A percentile compares a stretch with the other conserved stretches of the same genome.
These are phyloP conservation scores for Astraeus odoratus DNA, from an alignment of 768 basidiomycete genomes.

Conservation along the genomic window DNA sequence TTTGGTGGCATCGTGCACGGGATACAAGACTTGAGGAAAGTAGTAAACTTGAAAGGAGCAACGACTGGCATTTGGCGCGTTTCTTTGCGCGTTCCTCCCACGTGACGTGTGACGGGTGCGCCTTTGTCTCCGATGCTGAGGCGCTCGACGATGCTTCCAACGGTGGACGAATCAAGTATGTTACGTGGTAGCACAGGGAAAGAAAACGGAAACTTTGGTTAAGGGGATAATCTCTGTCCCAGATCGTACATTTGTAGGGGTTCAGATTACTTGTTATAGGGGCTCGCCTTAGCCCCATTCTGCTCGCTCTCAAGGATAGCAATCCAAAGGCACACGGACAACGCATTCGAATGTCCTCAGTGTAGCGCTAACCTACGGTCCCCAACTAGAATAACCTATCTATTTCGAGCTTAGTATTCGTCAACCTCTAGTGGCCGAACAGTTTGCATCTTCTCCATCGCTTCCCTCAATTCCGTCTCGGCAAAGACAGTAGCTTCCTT, in stretches of 20 bases:
- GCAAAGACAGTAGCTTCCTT: constrained; percentile 66
- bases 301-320: too few relatives aligned
- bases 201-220: too few relatives aligned
- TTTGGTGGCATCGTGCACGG: background rate
- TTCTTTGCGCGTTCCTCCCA: background rate
- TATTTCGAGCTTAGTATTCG: constrained; percentile 27
- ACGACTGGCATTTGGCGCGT: background rate
- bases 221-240: too few relatives aligned
- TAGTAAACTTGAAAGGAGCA: background rate
- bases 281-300: too few relatives aligned
- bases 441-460: constrained; percentile 61
- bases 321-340: too few relatives aligned
- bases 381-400: too few relatives aligned
- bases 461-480: constrained; percentile 67
- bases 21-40: too few relatives aligned
- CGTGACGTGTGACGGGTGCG: background rate
- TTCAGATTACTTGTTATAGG: too few relatives aligned
- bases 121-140: background rate
- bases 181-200: too few relatives aligned
- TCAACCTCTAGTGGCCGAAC: constrained; percentile 42
- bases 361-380: too few relatives aligned
- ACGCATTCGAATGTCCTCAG: too few relatives aligned
- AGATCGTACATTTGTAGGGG: too few relatives aligned
- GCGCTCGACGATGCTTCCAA: background rate
- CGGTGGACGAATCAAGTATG: background rate